A percentile compares a stretch with the other conserved stretches of the same genome.
Evolutionary conservation across 2,329 filamentous ascomycete species (phyloP).

Genomic region (Parafenestella ontariensis): DNA sequence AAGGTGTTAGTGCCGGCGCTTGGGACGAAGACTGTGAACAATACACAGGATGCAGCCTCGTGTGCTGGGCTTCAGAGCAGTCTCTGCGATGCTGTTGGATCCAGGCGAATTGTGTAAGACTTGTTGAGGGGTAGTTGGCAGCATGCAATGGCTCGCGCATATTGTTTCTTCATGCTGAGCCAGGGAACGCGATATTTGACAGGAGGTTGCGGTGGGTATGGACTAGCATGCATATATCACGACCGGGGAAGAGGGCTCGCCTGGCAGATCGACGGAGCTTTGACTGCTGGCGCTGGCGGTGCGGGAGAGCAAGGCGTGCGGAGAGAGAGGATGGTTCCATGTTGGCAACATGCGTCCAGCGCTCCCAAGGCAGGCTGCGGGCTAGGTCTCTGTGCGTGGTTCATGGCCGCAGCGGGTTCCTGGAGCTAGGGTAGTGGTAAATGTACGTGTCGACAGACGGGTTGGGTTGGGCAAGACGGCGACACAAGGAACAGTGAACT

Average conservation of each 20-base stretch:
- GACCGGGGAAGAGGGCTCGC: slow-evolving; percentile 22
- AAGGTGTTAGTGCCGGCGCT: slow-evolving; percentile 40
- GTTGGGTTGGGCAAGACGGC: slow-evolving; percentile 20
- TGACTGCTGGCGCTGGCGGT: slow-evolving; percentile 28
- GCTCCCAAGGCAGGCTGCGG: slow-evolving; percentile 7
- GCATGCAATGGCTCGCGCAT: slow-evolving; percentile 10
- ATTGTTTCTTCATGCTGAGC: slow-evolving; percentile 24
- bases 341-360: slow-evolving; percentile 1
- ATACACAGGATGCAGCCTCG: slow-evolving; percentile 20
- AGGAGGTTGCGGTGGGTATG: slow-evolving; percentile 27
- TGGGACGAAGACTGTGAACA: slow-evolving; percentile 31
- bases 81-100: slow-evolving; percentile 23
- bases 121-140: slow-evolving; percentile 12
- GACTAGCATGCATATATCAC: slow-evolving; percentile 26
- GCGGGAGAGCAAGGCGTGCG: slow-evolving; percentile 13
- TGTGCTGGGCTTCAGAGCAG: slow-evolving; percentile 18
- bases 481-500: not conserved
- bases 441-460: slow-evolving; percentile 5
- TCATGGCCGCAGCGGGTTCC: slow-evolving; percentile 23
- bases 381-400: slow-evolving; percentile 23
- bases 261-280: slow-evolving; percentile 39
- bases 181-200: slow-evolving; percentile 7
- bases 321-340: slow-evolving; percentile 12
- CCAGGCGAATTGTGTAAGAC: slow-evolving; percentile 16
- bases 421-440: slow-evolving; percentile 16